phyloP scores from a whole-genome alignment of 31 red algal species.

The Porphyra umbilicalis region DNA sequence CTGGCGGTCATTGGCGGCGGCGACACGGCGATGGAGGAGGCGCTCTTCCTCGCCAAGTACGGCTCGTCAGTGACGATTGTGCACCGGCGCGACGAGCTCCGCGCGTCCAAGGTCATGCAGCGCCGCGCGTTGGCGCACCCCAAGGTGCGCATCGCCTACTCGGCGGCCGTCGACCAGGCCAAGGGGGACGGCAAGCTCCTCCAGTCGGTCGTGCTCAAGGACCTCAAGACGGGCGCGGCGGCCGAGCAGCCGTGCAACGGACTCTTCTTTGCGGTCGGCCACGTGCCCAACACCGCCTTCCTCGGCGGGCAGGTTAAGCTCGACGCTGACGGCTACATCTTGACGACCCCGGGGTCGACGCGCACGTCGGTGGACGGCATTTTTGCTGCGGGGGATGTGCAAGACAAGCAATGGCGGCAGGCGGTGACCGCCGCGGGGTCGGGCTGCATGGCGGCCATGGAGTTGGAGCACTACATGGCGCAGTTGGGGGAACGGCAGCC shows the following conservation, averaged over 20 bases:
- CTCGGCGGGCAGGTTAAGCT: conserved; percentile 67
- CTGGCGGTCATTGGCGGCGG: conserved; percentile 94
- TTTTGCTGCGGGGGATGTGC: conserved; percentile 93
- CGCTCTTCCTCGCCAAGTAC: conserved; percentile 94
- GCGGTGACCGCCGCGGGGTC: conserved; percentile 93
- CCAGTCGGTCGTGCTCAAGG: conserved; percentile 48
- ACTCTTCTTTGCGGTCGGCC: conserved; percentile 98
- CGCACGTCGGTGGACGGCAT: conserved; percentile 84
- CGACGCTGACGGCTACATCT: conserved; percentile 79
- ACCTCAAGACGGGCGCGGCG: conserved; percentile 42
- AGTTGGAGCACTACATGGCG: conserved; percentile 76
- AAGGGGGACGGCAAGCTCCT: conserved; percentile 70
- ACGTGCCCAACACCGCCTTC: conserved; percentile 88
- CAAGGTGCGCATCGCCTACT: conserved; percentile 84
- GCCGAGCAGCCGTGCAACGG: conserved; percentile 55
- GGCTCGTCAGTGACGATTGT: conserved; percentile 80
- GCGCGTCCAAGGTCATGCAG: conserved; percentile 96
- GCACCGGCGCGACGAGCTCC: conserved; percentile 80
- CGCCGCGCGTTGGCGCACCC: conserved; percentile 58
- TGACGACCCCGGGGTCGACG: conserved; percentile 88
- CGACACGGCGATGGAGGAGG: conserved; percentile 99
- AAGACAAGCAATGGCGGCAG: conserved; percentile 97
- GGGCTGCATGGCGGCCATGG: conserved; percentile 97
- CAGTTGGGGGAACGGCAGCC: conserved; percentile 7
- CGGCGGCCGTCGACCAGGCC: conserved; percentile 64